A percentile compares a stretch with the other conserved stretches of the same genome.
Evolutionary conservation across 345 rosid genomes (phyloP).

Genomic region (Acer saccharum): DNA sequence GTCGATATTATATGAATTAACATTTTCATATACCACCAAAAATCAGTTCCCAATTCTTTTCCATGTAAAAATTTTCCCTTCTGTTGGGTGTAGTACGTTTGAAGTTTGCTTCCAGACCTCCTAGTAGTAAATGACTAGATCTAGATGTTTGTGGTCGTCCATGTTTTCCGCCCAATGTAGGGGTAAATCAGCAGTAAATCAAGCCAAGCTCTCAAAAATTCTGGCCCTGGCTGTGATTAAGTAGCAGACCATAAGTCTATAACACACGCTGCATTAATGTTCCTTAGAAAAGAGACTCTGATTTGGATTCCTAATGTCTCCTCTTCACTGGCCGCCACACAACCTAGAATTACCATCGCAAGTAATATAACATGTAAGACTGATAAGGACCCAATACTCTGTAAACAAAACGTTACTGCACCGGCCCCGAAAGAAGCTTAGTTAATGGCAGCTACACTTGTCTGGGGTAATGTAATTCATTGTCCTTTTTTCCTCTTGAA

Average conservation of each 20-base stretch:
- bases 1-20: no score
- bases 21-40: no score
- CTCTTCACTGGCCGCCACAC: not conserved
- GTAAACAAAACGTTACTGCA: not conserved
- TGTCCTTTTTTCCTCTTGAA: not conserved
- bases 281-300: not conserved
- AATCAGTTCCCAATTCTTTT: no score
- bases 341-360: not conserved
- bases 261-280: not conserved
- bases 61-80: no score
- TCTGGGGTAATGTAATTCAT: not conserved
- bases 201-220: not conserved
- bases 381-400: conserved; percentile 8
- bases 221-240: not conserved
- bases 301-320: not conserved
- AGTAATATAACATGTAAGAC: not conserved
- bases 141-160: not conserved
- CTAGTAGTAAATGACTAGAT: not conserved
- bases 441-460: conserved; percentile 1
- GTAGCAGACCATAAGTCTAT: not conserved
- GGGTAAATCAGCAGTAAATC: not conserved
- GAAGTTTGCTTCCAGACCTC: no score
- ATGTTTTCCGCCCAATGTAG: not conserved
- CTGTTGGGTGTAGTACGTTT: no score
- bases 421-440: no score